Evolutionary conservation across 148 eudicot genomes (phyloP).

Genomic region (Rhododendron henanense): DNA sequence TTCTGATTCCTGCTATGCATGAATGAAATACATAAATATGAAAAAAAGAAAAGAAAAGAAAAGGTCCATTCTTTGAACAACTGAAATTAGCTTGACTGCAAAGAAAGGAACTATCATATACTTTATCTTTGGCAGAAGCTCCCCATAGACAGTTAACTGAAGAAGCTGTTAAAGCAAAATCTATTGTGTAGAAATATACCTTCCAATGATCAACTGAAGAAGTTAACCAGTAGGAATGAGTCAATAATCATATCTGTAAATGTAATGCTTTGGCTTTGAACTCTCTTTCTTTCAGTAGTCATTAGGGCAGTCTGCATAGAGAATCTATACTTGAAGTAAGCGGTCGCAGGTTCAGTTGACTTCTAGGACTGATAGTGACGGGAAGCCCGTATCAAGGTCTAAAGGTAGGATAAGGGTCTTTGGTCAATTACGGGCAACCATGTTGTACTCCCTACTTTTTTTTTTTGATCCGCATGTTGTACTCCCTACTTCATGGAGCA

Average conservation of each 20-base stretch:
- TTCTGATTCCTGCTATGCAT: constrained; percentile 64
- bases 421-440: not conserved
- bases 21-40: not conserved
- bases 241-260: not conserved
- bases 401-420: not conserved
- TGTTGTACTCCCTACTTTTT: not conserved
- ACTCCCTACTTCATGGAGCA: not conserved
- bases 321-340: not conserved
- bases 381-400: not conserved
- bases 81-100: not conserved
- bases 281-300: not conserved
- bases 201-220: not conserved
- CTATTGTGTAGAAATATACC: not conserved
- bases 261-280: not conserved
- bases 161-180: not conserved
- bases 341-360: not conserved
- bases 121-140: not conserved
- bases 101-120: not conserved
- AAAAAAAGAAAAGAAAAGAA: not conserved
- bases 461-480: too few relatives aligned
- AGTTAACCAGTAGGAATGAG: not conserved
- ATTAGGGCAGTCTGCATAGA: not conserved
- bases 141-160: not conserved
- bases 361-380: not conserved
- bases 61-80: not conserved